Conservation (phyloP, 768 basidiomycete genomes). For the Dentipellis sp. region DNA sequence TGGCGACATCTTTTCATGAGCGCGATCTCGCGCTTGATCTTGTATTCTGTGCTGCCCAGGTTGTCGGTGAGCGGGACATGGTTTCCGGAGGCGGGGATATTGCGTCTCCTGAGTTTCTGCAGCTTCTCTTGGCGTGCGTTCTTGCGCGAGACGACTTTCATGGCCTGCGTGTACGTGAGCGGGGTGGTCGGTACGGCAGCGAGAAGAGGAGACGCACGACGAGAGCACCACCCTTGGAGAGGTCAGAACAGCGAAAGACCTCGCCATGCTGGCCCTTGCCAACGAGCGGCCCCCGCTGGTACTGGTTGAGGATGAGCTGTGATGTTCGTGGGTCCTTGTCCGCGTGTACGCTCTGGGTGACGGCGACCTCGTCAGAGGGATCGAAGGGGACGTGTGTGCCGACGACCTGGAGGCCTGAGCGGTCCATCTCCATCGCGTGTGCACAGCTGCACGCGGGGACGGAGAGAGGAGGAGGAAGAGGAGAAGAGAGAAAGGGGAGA, state of each 20-base stretch:
- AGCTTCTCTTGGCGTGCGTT: conserved; percentile 64
- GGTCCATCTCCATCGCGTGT: conserved; percentile 5
- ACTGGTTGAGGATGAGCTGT: conserved; percentile 71
- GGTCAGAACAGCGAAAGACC: conserved; percentile 67
- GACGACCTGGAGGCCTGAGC: conserved; percentile 12
- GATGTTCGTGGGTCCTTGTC: conserved; percentile 26
- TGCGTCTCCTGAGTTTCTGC: conserved; percentile 31
- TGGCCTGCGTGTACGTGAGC: conserved; percentile 40
- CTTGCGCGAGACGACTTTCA: conserved; percentile 69
- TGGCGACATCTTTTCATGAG: conserved; percentile 98
- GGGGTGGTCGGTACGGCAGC: neutral
- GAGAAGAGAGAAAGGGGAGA: conserved; percentile 1
- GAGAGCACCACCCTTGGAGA: conserved; percentile 25
- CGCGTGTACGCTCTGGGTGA: conserved; percentile 17
- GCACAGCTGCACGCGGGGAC: conserved; percentile 5
- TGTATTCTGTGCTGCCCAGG: conserved; percentile 65
- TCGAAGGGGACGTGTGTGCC: conserved; percentile 8
- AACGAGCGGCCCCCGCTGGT: conserved; percentile 64
- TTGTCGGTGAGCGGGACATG: conserved; percentile 57
- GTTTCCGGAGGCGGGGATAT: conserved; percentile 31
- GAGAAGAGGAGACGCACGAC: conserved; percentile 35
- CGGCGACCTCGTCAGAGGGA: conserved; percentile 11
- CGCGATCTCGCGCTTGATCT: conserved; percentile 90
- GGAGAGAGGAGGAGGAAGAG: neutral
- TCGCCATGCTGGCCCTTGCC: conserved; percentile 89